A percentile compares a stretch with the other conserved stretches of the same genome.
phyloP scores from a whole-genome alignment of 768 basidiomycete genomes.

The Lentinula aciculospora region DNA sequence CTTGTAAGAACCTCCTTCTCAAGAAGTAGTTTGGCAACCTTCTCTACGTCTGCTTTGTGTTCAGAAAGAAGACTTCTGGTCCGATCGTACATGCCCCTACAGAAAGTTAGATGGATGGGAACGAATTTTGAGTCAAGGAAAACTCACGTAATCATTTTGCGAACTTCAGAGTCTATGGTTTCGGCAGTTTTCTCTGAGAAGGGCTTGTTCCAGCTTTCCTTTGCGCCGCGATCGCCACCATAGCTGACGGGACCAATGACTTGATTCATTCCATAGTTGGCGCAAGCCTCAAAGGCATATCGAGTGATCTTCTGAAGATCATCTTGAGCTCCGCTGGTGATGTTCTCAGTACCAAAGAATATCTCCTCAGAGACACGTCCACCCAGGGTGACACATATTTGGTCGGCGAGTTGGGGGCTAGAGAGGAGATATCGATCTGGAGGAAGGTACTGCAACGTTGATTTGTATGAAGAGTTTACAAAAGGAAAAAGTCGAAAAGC shows the following conservation, averaged over 20 bases:
- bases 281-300: slow-evolving; percentile 95
- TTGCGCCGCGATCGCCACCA: slow-evolving; percentile 78
- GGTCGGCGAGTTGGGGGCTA: slow-evolving; percentile 89
- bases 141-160: slow-evolving; percentile 85
- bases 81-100: slow-evolving; percentile 71
- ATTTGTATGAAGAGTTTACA: not conserved
- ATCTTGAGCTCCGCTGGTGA: slow-evolving; percentile 98
- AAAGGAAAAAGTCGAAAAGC: not conserved
- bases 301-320: slow-evolving; percentile 97
- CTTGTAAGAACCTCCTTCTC: slow-evolving; percentile 95
- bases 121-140: not conserved
- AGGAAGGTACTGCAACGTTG: slow-evolving; percentile 68
- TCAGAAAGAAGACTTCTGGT: slow-evolving; percentile 77
- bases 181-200: slow-evolving; percentile 98
- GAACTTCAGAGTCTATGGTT: slow-evolving; percentile 85
- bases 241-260: slow-evolving; percentile 96
- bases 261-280: slow-evolving; percentile 96
- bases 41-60: slow-evolving; percentile 86
- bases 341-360: slow-evolving; percentile 87
- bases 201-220: slow-evolving; percentile 92
- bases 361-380: slow-evolving; percentile 98
- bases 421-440: slow-evolving; percentile 95
- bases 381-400: slow-evolving; percentile 98
- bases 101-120: slow-evolving; percentile 6
- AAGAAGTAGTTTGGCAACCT: slow-evolving; percentile 85